These are phyloP conservation scores for Trichophyton benhamiae DNA, from an alignment of 2,329 filamentous ascomycete species.

Conservation along the genomic window DNA sequence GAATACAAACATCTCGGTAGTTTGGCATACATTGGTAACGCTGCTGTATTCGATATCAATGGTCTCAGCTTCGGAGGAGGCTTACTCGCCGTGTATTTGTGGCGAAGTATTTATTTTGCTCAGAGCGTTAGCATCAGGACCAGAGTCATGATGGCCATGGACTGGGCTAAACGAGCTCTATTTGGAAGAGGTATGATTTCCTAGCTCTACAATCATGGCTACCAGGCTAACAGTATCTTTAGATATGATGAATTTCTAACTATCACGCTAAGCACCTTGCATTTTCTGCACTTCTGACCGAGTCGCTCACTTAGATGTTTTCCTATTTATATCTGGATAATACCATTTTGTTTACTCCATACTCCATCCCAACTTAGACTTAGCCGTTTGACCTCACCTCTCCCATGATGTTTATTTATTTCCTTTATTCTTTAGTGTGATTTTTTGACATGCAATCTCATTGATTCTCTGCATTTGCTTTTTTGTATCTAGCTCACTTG, in stretches of 20 bases:
- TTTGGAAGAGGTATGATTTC: slow-evolving; percentile 71
- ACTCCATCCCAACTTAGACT: background rate
- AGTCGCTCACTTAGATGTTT: background rate
- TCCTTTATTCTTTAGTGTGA: background rate
- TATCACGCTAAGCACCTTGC: background rate
- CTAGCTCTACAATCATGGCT: background rate
- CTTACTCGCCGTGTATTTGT: slow-evolving; percentile 85
- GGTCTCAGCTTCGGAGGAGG: slow-evolving; percentile 72
- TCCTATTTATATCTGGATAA: background rate
- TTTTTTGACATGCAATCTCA: background rate
- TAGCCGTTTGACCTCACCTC: background rate
- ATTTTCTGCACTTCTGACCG: background rate
- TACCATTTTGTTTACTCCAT: background rate
- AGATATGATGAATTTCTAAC: slow-evolving; percentile 45
- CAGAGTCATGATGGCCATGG: slow-evolving; percentile 81
- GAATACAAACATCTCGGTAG: slow-evolving; percentile 87
- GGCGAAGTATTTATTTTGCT: slow-evolving; percentile 93
- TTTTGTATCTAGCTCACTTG: background rate
- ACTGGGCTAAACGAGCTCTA: slow-evolving; percentile 91
- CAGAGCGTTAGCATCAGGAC: slow-evolving; percentile 92
- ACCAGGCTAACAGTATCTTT: background rate
- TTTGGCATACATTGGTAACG: slow-evolving; percentile 90
- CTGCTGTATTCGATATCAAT: slow-evolving; percentile 82
- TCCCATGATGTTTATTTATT: background rate
- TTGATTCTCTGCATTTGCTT: background rate